A percentile compares a stretch with the other conserved stretches of the same genome.
Conservation (phyloP, 2,329 filamentous ascomycete species). For the Aureobasidium zeae region DNA sequence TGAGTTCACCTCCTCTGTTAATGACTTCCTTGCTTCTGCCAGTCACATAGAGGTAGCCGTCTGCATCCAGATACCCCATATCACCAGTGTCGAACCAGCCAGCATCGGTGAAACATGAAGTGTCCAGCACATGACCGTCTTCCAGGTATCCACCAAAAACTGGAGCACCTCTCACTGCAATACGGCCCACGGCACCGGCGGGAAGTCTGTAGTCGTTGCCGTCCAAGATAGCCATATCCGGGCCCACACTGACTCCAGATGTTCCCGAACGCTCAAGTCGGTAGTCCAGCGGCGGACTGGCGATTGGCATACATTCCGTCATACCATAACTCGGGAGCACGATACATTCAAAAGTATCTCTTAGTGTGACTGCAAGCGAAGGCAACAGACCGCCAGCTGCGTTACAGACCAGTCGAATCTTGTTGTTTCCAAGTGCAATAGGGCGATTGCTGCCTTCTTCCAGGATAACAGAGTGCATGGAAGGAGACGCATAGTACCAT, state of each 20-base stretch:
- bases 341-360: slow-evolving; percentile 43
- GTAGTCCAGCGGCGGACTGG: slow-evolving; percentile 46
- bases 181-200: slow-evolving; percentile 35
- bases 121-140: slow-evolving; percentile 36
- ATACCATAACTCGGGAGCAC: slow-evolving; percentile 51
- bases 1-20: slow-evolving; percentile 50
- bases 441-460: slow-evolving; percentile 36
- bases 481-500: slow-evolving; percentile 51
- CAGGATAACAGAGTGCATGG: slow-evolving; percentile 48
- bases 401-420: slow-evolving; percentile 47
- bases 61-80: slow-evolving; percentile 43
- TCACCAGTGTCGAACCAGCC: slow-evolving; percentile 51
- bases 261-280: slow-evolving; percentile 44
- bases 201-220: slow-evolving; percentile 28
- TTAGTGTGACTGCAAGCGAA: slow-evolving; percentile 41
- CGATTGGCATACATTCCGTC: slow-evolving; percentile 53
- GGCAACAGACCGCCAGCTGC: slow-evolving; percentile 47
- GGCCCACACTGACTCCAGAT: slow-evolving; percentile 44
- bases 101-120: slow-evolving; percentile 37
- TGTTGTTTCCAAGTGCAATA: slow-evolving; percentile 34
- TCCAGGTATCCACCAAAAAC: slow-evolving; percentile 44
- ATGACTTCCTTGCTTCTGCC: slow-evolving; percentile 50
- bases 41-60: slow-evolving; percentile 47
- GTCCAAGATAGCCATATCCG: slow-evolving; percentile 44
- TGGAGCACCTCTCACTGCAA: slow-evolving; percentile 45